Evolutionary conservation across 257 asterid genomes (phyloP), one percentile per base, ranked within the genome.

Genomic region (Petrea volubilis): DNA sequence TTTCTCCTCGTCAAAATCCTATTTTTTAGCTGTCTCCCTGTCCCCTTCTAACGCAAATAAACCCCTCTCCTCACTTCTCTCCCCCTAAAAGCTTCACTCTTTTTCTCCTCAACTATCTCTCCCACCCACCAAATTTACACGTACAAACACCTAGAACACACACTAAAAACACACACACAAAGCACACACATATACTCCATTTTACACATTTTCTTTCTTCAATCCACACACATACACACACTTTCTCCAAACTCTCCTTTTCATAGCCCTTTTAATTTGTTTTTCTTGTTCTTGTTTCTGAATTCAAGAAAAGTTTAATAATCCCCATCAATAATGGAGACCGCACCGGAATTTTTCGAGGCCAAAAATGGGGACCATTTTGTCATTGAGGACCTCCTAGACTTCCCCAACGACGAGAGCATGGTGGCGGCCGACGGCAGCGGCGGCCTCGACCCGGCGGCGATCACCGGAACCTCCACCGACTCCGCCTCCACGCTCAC

Each of bases 371-470:
- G 62, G 5, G 96, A 90, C 73, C 80, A 84, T 68, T 92, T 92
- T 79, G 14, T 73, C 74, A 72, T 92, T 47, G 98, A 92, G 15
- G 98, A 92, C 81, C 96, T 92, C 76, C 83, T 92, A 23, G 86
- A 90, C 82, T 75, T 76, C 64, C 95, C 98, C 15, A 86, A 74
- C 61, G 96, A 92, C 28, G 97, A 84, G 0, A 72, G 60, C 38
- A 43, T 81, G 73, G 80, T 28, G 64, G 38, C 57, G 5, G 76
- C 15, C 6, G 78, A 11, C 11, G 43, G 9, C 11, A 12, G 9
- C 9, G 79, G 50, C 1, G 74, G 55, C 1, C 21, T 81, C 21
- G 88, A 82, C n/a, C n/a, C n/a, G 34, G 73, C 71, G 44, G 77
- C 70, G 0, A 31, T 59, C 15, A 57, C 78, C 40, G 77, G 49